These are phyloP conservation scores for Tricholoma hemisulphureum DNA, from an alignment of 768 basidiomycete genomes.

Conservation along the genomic window DNA sequence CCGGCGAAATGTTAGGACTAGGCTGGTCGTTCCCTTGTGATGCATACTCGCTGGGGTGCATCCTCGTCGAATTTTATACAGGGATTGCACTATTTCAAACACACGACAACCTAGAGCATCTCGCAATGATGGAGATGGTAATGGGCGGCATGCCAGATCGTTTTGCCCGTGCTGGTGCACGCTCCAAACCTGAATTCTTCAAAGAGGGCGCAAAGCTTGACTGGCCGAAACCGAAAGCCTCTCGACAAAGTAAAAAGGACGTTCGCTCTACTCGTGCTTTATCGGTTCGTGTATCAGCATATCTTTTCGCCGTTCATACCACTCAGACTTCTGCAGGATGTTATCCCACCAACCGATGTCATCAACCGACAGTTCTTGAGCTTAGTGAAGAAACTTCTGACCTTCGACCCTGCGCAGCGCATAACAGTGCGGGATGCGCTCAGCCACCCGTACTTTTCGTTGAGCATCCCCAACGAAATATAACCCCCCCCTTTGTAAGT, in stretches of 20 bases:
- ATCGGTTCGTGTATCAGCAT: conserved; percentile 46
- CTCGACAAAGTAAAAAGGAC: conserved; percentile 90
- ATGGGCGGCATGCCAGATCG: conserved; percentile 97
- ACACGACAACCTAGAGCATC: conserved; percentile 97
- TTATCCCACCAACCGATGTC: conserved; percentile 74
- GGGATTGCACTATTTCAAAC: conserved; percentile 99
- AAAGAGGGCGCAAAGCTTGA: conserved; percentile 82
- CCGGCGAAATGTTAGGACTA: conserved; percentile 58
- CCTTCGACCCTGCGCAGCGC: conserved; percentile 87
- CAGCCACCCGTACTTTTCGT: conserved; percentile 80
- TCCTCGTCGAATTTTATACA: conserved; percentile 97
- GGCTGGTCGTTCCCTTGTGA: conserved; percentile 99
- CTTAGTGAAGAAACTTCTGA: conserved; percentile 81
- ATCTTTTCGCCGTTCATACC: conserved; percentile 10
- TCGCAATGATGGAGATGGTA: conserved; percentile 99
- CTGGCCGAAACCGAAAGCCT: conserved; percentile 88
- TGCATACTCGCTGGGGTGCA: conserved; percentile 97
- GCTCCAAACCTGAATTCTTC: conserved; percentile 91
- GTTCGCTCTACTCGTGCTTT: conserved; percentile 82
- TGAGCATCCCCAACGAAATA: conserved; percentile 66
- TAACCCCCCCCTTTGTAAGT: conserved; percentile 35
- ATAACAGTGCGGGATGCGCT: conserved; percentile 88
- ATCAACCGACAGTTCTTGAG: conserved; percentile 82
- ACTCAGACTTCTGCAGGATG: conserved; percentile 53
- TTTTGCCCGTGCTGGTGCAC: conserved; percentile 71